A percentile compares a stretch with the other conserved stretches of the same genome.
Conservation (phyloP, 148 eudicot genomes). For the Hydrangea macrophylla region DNA sequence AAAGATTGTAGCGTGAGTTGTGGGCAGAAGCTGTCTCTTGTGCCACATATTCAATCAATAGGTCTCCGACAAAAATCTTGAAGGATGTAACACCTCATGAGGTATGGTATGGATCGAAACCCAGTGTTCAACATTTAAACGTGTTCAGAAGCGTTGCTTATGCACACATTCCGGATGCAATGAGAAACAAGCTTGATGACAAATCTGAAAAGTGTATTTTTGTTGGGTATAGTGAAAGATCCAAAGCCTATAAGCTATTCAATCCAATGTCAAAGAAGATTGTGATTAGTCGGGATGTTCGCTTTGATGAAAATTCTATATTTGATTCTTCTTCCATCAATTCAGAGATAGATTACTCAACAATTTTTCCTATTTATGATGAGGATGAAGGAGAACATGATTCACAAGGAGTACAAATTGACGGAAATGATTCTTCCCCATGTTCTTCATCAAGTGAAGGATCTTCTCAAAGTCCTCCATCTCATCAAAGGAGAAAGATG, state of each 20-base stretch:
- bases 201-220: not conserved
- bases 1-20: not conserved
- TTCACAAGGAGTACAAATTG: not conserved
- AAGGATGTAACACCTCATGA: no score
- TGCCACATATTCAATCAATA: not conserved
- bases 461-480: not conserved
- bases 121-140: not conserved
- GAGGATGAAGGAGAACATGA: not conserved
- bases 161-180: slow-evolving; percentile 10
- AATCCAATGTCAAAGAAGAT: slow-evolving; percentile 2
- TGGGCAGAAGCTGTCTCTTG: slow-evolving; percentile 7
- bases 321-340: no score
- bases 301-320: slow-evolving; percentile 6
- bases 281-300: slow-evolving; percentile 5
- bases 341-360: not conserved
- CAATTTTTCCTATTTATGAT: no score
- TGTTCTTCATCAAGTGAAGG: no score
- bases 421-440: no score
- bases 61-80: not conserved
- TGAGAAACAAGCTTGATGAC: slow-evolving; percentile 10
- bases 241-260: not conserved
- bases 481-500: not conserved
- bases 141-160: slow-evolving; percentile 6
- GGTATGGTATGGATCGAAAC: not conserved
- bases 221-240: not conserved